Conservation (phyloP, 176 grass and related monocot species). For the Coix lacrymajobi region DNA sequence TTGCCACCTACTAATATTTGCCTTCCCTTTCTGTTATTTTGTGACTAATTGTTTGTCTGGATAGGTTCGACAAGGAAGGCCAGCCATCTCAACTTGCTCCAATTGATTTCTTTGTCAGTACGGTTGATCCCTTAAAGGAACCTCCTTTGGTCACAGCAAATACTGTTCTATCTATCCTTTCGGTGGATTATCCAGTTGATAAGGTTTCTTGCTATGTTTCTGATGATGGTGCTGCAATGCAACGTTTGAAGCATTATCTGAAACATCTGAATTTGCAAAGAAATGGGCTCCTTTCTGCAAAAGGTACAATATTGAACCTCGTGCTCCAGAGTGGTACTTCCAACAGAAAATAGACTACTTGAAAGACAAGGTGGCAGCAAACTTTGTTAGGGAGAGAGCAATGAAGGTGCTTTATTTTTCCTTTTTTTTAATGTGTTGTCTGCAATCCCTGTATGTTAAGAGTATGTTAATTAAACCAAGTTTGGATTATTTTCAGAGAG, state of each 20-base stretch:
- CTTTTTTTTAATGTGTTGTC: constrained; percentile 1
- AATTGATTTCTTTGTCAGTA: constrained; percentile 91
- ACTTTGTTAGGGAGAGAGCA: constrained; percentile 81
- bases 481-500: constrained; percentile 51
- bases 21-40: neutral
- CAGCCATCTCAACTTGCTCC: constrained; percentile 61
- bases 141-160: constrained; percentile 93
- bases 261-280: constrained; percentile 98
- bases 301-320: constrained; percentile 73
- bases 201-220: constrained; percentile 97
- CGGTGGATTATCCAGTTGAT: constrained; percentile 83
- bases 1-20: constrained; percentile 7
- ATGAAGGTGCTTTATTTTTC: constrained; percentile 59
- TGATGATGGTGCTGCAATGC: constrained; percentile 97
- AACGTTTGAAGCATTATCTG: constrained; percentile 85
- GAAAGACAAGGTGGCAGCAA: constrained; percentile 68
- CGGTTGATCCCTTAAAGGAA: constrained; percentile 85
- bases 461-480: neutral
- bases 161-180: constrained; percentile 87
- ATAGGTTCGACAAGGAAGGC: constrained; percentile 91
- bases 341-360: constrained; percentile 94
- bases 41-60: constrained; percentile 25
- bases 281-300: constrained; percentile 95
- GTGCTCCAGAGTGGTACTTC: constrained; percentile 83
- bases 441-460: constrained; percentile 14